phyloP scores from a whole-genome alignment of 805 yeast species.

The Kuraishia cidri region DNA sequence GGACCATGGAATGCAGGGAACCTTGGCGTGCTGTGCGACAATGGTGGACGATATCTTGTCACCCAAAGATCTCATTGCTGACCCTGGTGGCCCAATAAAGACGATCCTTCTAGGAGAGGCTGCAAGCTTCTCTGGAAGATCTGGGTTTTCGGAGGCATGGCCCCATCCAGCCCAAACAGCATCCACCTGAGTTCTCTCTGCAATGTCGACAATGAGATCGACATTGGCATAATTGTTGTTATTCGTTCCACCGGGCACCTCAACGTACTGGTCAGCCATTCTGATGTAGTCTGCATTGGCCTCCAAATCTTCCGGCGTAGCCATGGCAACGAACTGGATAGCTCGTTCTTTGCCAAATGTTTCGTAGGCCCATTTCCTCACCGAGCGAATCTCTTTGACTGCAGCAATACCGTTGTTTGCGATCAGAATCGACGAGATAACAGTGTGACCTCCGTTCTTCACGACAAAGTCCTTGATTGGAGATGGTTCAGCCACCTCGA shows the following conservation, averaged over 20 bases:
- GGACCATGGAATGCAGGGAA: constrained; percentile 99
- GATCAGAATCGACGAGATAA: constrained; percentile 77
- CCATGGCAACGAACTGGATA: constrained; percentile 94
- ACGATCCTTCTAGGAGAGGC: constrained; percentile 85
- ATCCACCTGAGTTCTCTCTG: constrained; percentile 92
- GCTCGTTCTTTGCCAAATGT: constrained; percentile 96
- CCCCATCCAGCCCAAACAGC: constrained; percentile 99
- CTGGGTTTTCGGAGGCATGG: constrained; percentile 98
- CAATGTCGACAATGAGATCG: constrained; percentile 92
- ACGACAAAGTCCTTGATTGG: constrained; percentile 77
- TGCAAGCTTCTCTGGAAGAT: constrained; percentile 87
- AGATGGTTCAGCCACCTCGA: constrained; percentile 71
- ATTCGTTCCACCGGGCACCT: constrained; percentile 99
- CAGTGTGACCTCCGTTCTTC: constrained; percentile 89
- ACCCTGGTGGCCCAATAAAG: constrained; percentile 98
- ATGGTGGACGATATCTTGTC: constrained; percentile 97
- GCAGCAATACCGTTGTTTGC: constrained; percentile 99
- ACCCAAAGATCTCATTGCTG: constrained; percentile 99
- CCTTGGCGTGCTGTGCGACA: constrained; percentile 97
- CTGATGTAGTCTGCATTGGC: constrained; percentile 97
- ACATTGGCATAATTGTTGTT: constrained; percentile 98
- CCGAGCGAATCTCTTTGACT: constrained; percentile 94
- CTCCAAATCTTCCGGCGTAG: constrained; percentile 97
- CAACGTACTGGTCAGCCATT: constrained; percentile 98
- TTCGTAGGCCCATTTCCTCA: constrained; percentile 98